Base-by-base conservation (phyloP, 768 basidiomycete genomes). In the Mycena sanguinolenta region DNA sequence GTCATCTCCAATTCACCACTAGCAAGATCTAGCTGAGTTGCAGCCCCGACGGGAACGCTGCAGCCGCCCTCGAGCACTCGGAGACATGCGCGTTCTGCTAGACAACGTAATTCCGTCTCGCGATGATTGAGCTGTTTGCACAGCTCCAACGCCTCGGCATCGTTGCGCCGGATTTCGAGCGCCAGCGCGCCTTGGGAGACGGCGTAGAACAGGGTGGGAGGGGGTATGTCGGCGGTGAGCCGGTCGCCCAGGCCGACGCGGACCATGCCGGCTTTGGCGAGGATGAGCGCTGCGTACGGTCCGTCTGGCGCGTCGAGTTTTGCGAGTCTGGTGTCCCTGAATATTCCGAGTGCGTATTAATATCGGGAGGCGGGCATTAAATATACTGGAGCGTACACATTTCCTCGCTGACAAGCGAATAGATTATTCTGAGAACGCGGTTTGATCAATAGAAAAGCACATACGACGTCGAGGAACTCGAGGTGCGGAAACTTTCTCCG, bases 11-110 rank as follows among this genome's bases (percentile, higher is more conserved):
- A 81, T 38, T 77, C 82, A 0, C 80, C 61, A n/a, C n/a, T n/a
- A 3, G 23, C 60, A 21, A 52, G 82, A 14, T 80, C 78, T 65
- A 92, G 79, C 57, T 78, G 81, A 32, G 89, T 91, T 61, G 86
- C 82, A 34, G 95, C 91, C 9, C 96, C 97, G 21, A 99, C 96
- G 2, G 97, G 97, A 0, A 99, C 97, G 70, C 94, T 96, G 81
- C 98, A 99, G 30, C 98, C 98, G 25, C 98, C 98, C 80, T 99
- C 98, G 62, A 99, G 85, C 25, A 92, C 91, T n/a, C 92, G 85
- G 71, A 99, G 84, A 80, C 93, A 92, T 1, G 92, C 94, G 14
- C 98, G 89, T 80, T 99, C 98, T 3, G 96, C 95, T 28, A 87
- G 82, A 76, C 92, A 95, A 64, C 77, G 82, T 91, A 91, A 95